Conservation (phyloP, 2,329 filamentous ascomycete species). For the Colletotrichum sp. region DNA sequence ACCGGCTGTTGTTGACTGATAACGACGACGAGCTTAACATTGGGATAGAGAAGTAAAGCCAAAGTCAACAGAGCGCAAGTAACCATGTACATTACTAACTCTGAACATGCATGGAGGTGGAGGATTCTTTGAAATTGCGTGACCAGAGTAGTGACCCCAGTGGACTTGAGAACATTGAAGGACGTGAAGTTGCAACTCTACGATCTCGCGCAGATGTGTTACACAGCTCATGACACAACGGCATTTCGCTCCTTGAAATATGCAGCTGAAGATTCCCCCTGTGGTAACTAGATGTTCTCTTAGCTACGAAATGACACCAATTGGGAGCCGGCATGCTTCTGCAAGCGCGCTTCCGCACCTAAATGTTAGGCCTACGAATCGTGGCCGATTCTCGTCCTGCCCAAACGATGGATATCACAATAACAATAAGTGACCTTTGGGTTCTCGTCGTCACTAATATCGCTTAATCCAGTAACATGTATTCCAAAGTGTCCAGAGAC, state of each 20-base stretch:
- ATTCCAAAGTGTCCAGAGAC: not conserved
- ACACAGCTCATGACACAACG: not conserved
- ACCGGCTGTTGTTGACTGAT: not conserved
- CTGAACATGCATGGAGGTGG: fast-evolving
- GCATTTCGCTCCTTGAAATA: too few relatives aligned
- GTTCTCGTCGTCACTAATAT: too few relatives aligned
- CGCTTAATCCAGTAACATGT: too few relatives aligned
- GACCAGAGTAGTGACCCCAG: not conserved
- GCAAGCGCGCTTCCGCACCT: not conserved
- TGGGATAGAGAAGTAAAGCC: not conserved
- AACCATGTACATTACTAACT: fast-evolving
- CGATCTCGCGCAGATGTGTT: not conserved
- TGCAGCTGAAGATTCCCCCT: too few relatives aligned
- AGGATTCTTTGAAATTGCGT: not conserved
- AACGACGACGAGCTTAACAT: not conserved
- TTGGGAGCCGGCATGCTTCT: not conserved
- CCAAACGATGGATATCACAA: not conserved
- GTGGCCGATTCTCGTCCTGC: not conserved
- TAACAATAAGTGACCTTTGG: not conserved
- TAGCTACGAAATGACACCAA: not conserved
- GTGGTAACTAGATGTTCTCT: not conserved
- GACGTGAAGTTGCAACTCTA: not conserved
- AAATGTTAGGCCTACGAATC: too few relatives aligned
- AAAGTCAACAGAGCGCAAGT: not conserved
- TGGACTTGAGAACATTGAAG: not conserved